Evolutionary conservation across 2,329 filamentous ascomycete species (phyloP), one percentile per base, ranked within the genome.

Genomic region (Ceratocystis lukuohia): DNA sequence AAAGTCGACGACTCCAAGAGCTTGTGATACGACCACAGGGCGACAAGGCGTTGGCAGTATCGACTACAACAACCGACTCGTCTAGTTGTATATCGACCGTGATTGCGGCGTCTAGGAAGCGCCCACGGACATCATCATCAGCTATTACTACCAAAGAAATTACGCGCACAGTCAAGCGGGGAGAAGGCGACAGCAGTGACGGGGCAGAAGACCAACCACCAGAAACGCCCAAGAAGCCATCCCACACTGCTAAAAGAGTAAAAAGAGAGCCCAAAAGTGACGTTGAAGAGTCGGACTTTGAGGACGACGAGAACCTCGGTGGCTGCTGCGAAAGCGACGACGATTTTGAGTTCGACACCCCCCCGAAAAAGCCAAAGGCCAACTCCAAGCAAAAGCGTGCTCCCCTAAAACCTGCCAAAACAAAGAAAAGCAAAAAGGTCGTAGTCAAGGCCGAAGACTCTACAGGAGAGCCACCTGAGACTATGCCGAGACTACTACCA

Each of bases 301-400:
- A 65, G 48, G 63, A 65, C 48, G 66, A 63, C 20, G 53, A 65
- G 8, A 30, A 57, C 10, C 57, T 65, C 12, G 56, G 56, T n/a
- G 66, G 66, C 30, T 65, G 62, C 25, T 67, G 66, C 20, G 61
- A 59, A 22, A 65, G 62, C 15, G 66, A 67, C 46, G 64, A 65
- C 53, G 66, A 67, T n/a, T 37, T 62, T n/a, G 37, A 53, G 7
- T 46, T 48, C 33, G 44, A 61, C 20, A 50, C 22, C 5, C 48
- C 41, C 15, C 33, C n/a, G 6, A 65, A 53, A 7, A 48, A 59
- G 20, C 25, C 57, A 10, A 65, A 61, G 28, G 30, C 28, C 25
- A 53, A 46, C 41, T 15, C 30, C 12, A 65, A 61, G 44, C 44
- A 48, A 28, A 56, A 53, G 4, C n/a, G 46, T 3, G 28, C 28